Evolutionary conservation across 345 rosid genomes (phyloP).

Genomic region (Aquilaria sinensis): DNA sequence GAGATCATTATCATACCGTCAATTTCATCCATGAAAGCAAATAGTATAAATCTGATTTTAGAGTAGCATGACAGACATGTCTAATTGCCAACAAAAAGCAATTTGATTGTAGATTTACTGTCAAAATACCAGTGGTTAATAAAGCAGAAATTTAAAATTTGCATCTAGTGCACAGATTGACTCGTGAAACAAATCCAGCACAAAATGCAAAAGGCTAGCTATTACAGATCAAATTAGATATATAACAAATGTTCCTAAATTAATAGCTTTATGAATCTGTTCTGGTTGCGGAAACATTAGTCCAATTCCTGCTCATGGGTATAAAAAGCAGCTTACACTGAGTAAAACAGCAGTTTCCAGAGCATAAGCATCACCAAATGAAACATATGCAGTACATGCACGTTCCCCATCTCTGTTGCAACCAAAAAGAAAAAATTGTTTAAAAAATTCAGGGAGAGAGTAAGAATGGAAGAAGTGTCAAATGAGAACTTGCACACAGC

Average conservation of each 20-base stretch:
- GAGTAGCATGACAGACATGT: too few species aligned
- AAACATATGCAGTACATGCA: constrained; percentile 72
- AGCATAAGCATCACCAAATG: constrained; percentile 67
- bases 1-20: too few species aligned
- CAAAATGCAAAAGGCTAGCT: neutral
- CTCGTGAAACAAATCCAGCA: too few species aligned
- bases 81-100: too few species aligned
- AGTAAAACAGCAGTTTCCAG: constrained; percentile 82
- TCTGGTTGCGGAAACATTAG: too few species aligned
- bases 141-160: too few species aligned
- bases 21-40: too few species aligned
- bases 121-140: too few species aligned
- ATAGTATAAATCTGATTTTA: too few species aligned
- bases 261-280: neutral
- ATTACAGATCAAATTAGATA: neutral
- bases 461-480: neutral
- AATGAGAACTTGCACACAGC: neutral
- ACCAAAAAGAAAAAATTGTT: constrained; percentile 1
- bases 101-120: too few species aligned
- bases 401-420: constrained; percentile 51
- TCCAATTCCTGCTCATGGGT: neutral
- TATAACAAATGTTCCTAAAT: neutral
- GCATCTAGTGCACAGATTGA: too few species aligned
- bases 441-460: neutral
- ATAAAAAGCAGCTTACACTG: constrained; percentile 46